Evolutionary conservation across 2,329 filamentous ascomycete genomes (phyloP), one percentile per base, ranked within the genome.

Genomic region (Didymella exigua): DNA sequence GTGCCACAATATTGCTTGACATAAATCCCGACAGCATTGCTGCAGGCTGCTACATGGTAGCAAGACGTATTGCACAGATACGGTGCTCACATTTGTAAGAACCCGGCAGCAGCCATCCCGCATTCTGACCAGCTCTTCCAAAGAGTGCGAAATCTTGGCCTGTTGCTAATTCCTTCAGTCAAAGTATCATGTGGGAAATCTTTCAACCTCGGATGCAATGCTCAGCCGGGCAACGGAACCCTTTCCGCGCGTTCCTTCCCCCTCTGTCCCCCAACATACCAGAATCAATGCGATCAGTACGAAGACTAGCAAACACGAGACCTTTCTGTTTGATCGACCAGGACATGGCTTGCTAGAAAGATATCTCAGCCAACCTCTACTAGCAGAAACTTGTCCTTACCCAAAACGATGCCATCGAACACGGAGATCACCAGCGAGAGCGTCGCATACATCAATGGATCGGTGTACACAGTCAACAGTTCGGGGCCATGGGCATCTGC

Each of bases 391-490:
- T 21, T 4, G 21, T 24, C 13, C 21, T 24, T 14, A 2, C 10
- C 13, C 30, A 5, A 2, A n/a, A 43, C 2, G 19, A 51, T 51
- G 40, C 11, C 48, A 33, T 18, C 23, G 7, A 38, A 37, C 40
- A 30, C 5, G 6, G 10, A n/a, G 5, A 31, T 24, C 5, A n/a
- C 4, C 2, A 5, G 33, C n/a, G 46, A 55, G n/a, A 46, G 52
- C 34, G 38, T 58, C 13, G 62, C 65, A 18, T 69, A 61, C 42
- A 65, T 69, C 30, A 73, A 74, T 45, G 72, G 67, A 27, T 54
- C 47, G n/a, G 62, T 74, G 1, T 74, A 67, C 57, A 75, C 71
- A 4, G 52, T 71, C 24, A 47, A 72, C 29, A 7, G 19, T 0
- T 44, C 40, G 2, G 40, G 49, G 2, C 61, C 65, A 16, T 60